These are phyloP conservation scores for Groenewaldozyma auringiensis DNA, from an alignment of 1,139 yeast species.

Conservation along the genomic window DNA sequence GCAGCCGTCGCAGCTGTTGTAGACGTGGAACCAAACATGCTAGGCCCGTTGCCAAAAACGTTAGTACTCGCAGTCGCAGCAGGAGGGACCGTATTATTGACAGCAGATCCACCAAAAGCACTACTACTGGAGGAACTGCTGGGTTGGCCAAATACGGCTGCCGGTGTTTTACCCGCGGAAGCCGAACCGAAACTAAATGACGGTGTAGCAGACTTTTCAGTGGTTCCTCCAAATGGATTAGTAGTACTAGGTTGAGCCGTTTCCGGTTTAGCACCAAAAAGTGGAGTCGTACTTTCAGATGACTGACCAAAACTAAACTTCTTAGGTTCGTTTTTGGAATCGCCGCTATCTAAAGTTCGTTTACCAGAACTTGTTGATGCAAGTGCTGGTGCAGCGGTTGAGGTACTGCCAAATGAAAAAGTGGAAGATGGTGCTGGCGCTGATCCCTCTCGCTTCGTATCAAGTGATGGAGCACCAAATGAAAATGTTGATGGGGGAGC, in stretches of 20 bases:
- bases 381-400: not conserved
- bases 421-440: too few relatives aligned
- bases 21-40: not conserved
- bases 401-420: not conserved
- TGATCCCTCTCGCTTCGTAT: not conserved
- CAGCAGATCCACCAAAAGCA: slow-evolving; percentile 2
- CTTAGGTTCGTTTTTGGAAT: not conserved
- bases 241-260: too few relatives aligned
- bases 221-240: slow-evolving; percentile 4
- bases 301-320: not conserved
- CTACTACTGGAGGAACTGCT: slow-evolving; percentile 4
- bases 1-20: too few relatives aligned
- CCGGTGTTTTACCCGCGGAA: slow-evolving; percentile 3
- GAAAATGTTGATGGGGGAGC: slow-evolving; percentile 3
- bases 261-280: too few relatives aligned
- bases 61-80: not conserved
- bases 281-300: not conserved
- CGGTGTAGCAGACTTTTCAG: not conserved
- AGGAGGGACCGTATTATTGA: too few relatives aligned
- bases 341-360: not conserved
- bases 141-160: slow-evolving; percentile 6
- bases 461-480: slow-evolving; percentile 5
- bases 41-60: not conserved
- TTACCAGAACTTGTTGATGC: not conserved
- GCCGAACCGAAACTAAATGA: slow-evolving; percentile 4